phyloP scores from a whole-genome alignment of 2,329 filamentous ascomycete species.

The Aspergillus phoenicis region DNA sequence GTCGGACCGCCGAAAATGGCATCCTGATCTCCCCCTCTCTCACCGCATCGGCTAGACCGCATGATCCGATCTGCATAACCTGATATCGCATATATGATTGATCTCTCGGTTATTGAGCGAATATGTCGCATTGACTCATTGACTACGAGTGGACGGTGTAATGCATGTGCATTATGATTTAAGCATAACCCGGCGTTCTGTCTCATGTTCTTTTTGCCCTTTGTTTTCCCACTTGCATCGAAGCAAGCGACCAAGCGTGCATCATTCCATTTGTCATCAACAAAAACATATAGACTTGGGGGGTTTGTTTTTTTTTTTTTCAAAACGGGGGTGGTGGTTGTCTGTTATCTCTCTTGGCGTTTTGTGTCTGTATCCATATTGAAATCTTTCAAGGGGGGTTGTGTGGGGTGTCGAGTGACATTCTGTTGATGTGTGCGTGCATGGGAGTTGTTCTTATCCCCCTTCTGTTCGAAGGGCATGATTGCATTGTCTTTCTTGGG shows the following conservation, averaged over 20 bases:
- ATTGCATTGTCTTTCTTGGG: background rate
- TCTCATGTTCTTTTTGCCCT: slow-evolving; percentile 1
- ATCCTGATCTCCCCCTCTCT: background rate
- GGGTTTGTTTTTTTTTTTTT: background rate
- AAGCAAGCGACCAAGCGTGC: slow-evolving; percentile 23
- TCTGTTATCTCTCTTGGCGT: background rate
- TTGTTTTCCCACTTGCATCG: background rate
- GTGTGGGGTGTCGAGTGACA: background rate
- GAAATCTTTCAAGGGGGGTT: background rate
- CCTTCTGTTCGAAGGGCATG: background rate
- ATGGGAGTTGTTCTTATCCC: background rate
- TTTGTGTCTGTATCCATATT: background rate
- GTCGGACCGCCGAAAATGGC: background rate
- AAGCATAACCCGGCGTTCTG: slow-evolving; percentile 26
- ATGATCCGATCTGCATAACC: slow-evolving; percentile 22
- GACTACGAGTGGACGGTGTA: slow-evolving; percentile 26
- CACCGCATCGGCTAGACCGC: slow-evolving; percentile 1
- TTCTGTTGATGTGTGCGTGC: background rate
- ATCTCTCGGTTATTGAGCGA: slow-evolving; percentile 17
- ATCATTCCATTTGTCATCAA: slow-evolving; percentile 10
- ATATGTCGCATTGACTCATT: slow-evolving; percentile 16
- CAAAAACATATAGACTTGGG: slow-evolving; percentile 19
- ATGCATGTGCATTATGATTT: slow-evolving; percentile 26
- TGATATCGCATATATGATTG: slow-evolving; percentile 16
- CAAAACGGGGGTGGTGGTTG: slow-evolving; percentile 11